Base-by-base conservation (phyloP, 768 basidiomycete species). In the Hortiboletus flavorubellus region DNA sequence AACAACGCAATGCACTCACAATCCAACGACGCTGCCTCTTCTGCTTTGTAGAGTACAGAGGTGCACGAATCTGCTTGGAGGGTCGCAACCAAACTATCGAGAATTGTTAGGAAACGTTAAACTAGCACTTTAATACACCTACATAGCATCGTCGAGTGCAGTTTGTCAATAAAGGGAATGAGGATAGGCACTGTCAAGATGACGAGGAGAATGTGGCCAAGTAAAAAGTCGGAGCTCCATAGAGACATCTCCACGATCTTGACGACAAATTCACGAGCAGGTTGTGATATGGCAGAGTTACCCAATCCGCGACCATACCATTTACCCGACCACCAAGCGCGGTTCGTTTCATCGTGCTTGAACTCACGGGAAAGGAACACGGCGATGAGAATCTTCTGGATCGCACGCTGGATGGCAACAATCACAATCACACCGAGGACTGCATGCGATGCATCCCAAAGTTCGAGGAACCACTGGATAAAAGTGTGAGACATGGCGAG, bases 261-360 rank as follows among this genome's bases (percentile, higher is more conserved):
- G 75, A 98, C 95, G 53, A 98, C 83, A 68, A 90, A 97, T 78
- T 98, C 97, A 69, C 97, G 87, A 53, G 92, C 93, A 33, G 95
- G 94, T 69, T 98, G 97, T 31, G 93, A 94, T 69, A 96, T 85
- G 37, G 91, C 93, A 34, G 91, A 89, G n/a, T 80, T 81, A 14
- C 96, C 96, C 18, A 99, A 78, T 30, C 93, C 91, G 55, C 93
- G 82, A 45, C 95, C 94, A 68, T 95, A 95, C 97, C 97, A 98
- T 77, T 90, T 88, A 58, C 94, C 95, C 16, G 95, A 94, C 97
- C 97, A 99, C 96, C 96, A 98, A 2, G 95, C 95, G 57, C 91
- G 82, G 76, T 98, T 98, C 29, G 92, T 95, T 76, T 98, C 94
- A 68, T 99, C 97, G 68, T 97, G 93, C 76, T 98, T 98, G 80